Base-by-base conservation (phyloP, 192 early-diverging fungal species). In the Allomyces arbusculus region DNA sequence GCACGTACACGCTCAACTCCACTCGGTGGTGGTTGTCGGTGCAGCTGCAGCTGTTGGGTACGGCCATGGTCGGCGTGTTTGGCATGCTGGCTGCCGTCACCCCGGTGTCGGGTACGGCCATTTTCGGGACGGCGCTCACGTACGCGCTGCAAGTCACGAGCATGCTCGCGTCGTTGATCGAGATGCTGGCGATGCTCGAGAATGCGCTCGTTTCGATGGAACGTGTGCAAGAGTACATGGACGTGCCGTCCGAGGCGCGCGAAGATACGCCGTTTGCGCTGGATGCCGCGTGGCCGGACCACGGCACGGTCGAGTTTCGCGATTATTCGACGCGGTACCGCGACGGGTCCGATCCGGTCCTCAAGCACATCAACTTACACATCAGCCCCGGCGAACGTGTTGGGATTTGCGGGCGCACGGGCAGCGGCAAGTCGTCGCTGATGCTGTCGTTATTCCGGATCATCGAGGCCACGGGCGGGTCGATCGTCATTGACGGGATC, bases 191-290 rank as follows among this genome's bases (percentile, higher is more conserved):
- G 16, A 67, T 70, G 61, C 69, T 87, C 20, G 78, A 82, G 61
- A 82, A 79, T 40, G 40, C 69, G 62, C 79, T 84, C 77, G 81
- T 85, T 3, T 82, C 87, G 10, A 85, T 95, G 40, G 94, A 97
- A 74, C 86, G 94, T 62, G 76, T 95, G 24, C 72, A 81, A 25
- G 91, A 95, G 74, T 97, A 95, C 66, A 63, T 88, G 66, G 66
- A 74, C 4, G 74, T 93, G 61, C 91, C 91, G n/a, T 84, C 92
- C 69, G 94, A 97, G 67, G 78, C 86, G 0, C 70, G 84, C 16
- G 76, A 10, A 71, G 75, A 5, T 68, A 71, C 9, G 66, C 75
- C 58, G 74, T 74, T 61, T 82, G 80, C 61, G 75, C 83, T 25
- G 23, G 88, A 87, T 0, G 68, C 61, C 25, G 23, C 68, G 33